These are phyloP conservation scores for Xylaria multiplex DNA, from an alignment of 2,329 filamentous ascomycete species.

Conservation along the genomic window DNA sequence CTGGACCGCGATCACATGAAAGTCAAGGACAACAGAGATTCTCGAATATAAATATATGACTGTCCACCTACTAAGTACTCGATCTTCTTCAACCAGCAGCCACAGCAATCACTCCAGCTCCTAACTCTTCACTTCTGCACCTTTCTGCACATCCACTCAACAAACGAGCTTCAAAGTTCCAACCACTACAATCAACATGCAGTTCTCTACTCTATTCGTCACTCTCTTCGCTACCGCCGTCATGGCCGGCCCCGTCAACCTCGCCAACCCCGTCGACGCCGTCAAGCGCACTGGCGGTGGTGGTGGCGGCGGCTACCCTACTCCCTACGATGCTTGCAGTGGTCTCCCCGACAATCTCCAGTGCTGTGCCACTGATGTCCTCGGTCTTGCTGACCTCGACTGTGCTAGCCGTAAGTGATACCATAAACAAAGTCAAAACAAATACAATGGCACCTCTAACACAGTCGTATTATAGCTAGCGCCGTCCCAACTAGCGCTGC, in stretches of 20 bases:
- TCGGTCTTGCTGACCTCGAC: conserved; percentile 56
- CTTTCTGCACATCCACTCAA: conserved; percentile 35
- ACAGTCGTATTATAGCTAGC: conserved; percentile 44
- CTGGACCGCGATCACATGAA: background rate
- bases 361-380: conserved; percentile 71
- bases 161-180: conserved; percentile 35
- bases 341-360: conserved; percentile 56
- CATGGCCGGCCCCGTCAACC: conserved; percentile 38
- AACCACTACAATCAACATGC: conserved; percentile 43
- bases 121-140: conserved; percentile 33
- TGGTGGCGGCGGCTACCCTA: background rate
- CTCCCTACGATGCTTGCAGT: conserved; percentile 54
- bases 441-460: conserved; percentile 1
- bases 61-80: conserved; percentile 29
- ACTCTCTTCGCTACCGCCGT: conserved; percentile 44
- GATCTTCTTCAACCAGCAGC: conserved; percentile 37
- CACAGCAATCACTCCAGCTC: conserved; percentile 24
- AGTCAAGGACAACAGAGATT: background rate
- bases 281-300: conserved; percentile 28
- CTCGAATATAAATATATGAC: conserved; percentile 42
- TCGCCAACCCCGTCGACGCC: conserved; percentile 27
- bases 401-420: conserved; percentile 56
- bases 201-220: conserved; percentile 43
- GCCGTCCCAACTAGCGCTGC: conserved; percentile 51
- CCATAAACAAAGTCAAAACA: background rate